Percentiles rank a stretch among this genome's conserved stretches.
phyloP scores from a whole-genome alignment of 2,329 filamentous ascomycete species.

The Ilyonectria robusta region DNA sequence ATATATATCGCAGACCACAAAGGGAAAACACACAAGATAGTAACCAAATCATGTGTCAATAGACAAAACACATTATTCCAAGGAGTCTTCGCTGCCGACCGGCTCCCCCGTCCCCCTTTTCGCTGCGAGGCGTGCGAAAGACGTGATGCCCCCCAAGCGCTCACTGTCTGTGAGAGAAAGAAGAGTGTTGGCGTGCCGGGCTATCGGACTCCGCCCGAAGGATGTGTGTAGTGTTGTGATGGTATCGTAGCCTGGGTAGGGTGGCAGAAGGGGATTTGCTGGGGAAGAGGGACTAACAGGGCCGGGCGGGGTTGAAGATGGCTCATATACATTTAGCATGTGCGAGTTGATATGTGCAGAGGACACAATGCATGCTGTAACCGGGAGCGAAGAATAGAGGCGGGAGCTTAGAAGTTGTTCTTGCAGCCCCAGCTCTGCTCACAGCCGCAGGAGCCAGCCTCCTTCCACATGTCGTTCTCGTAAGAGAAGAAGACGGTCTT shows the following conservation, averaged over 20 bases:
- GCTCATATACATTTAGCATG: conserved; percentile 50
- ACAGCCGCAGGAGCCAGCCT: conserved; percentile 75
- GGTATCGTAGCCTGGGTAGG: conserved; percentile 20
- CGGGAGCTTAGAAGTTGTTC: conserved; percentile 41
- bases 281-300: conserved; percentile 38
- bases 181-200: conserved; percentile 27
- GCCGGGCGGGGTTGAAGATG: conserved; percentile 43
- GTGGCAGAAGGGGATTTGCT: conserved; percentile 30
- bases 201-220: conserved; percentile 33
- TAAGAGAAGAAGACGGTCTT: conserved; percentile 87
- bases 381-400: conserved; percentile 15
- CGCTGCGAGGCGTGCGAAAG: neutral
- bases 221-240: conserved; percentile 26
- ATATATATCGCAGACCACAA: conserved; percentile 34
- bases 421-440: conserved; percentile 84
- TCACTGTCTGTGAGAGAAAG: conserved; percentile 21
- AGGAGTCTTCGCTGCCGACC: conserved; percentile 36
- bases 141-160: conserved; percentile 28
- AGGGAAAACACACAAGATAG: conserved; percentile 34
- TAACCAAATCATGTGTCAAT: conserved; percentile 28
- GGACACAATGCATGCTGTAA: conserved; percentile 40
- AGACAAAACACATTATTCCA: conserved; percentile 32
- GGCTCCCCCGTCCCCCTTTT: conserved; percentile 21
- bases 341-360: conserved; percentile 35
- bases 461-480: conserved; percentile 87